phyloP scores from a whole-genome alignment of 2,329 filamentous ascomycete genomes.

The Nemania serpens region DNA sequence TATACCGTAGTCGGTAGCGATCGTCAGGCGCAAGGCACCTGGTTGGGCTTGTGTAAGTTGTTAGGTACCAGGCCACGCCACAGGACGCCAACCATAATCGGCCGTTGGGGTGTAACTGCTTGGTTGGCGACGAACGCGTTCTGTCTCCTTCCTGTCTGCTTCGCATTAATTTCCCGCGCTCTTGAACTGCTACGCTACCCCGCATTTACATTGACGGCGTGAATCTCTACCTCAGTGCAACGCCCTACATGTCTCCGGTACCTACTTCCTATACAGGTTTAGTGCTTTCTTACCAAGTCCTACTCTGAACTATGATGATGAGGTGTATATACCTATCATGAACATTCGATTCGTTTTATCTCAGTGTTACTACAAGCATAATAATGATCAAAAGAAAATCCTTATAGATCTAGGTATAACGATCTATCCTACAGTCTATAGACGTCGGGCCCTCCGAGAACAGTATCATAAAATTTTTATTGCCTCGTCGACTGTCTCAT shows the following conservation, averaged over 20 bases:
- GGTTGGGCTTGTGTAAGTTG: slow-evolving; percentile 9
- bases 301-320: too few relatives aligned
- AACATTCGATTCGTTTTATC: too few relatives aligned
- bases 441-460: background rate
- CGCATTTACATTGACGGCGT: slow-evolving; percentile 20
- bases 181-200: slow-evolving; percentile 23
- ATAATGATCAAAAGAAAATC: too few relatives aligned
- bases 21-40: slow-evolving; percentile 9
- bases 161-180: slow-evolving; percentile 23
- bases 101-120: slow-evolving; percentile 20
- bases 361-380: too few relatives aligned
- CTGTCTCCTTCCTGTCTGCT: slow-evolving; percentile 7
- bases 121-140: slow-evolving; percentile 12
- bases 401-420: too few relatives aligned
- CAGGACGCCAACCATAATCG: slow-evolving; percentile 15
- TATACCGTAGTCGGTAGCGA: slow-evolving; percentile 3
- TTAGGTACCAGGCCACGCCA: background rate
- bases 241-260: too few relatives aligned
- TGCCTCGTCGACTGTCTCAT: background rate
- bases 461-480: slow-evolving; percentile 3
- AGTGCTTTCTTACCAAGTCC: too few relatives aligned
- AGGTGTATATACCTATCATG: too few relatives aligned
- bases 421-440: too few relatives aligned
- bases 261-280: too few relatives aligned
- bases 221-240: too few relatives aligned